These are phyloP conservation scores for Staphylotrichum longicolle DNA, from an alignment of 495 filamentous ascomycete species.

Conservation along the genomic window DNA sequence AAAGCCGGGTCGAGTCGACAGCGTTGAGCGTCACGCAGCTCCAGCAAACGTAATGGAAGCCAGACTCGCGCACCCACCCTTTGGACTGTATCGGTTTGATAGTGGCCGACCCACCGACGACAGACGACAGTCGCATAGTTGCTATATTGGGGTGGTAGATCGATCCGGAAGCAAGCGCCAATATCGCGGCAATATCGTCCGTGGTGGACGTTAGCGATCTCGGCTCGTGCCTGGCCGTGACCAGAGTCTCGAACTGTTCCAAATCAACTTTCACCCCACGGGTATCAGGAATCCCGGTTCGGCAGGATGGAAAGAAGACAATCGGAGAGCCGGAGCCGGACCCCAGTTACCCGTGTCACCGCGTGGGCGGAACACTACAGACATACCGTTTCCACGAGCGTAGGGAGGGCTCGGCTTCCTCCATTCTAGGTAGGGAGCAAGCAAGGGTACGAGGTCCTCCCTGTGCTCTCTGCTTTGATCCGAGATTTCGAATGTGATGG, in stretches of 20 bases:
- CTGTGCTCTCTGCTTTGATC: too few species aligned
- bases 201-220: slow-evolving; percentile 21
- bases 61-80: slow-evolving; percentile 9
- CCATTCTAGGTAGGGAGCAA: too few species aligned
- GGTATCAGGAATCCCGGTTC: background rate
- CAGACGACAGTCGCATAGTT: slow-evolving; percentile 25
- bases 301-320: background rate
- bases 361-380: too few species aligned
- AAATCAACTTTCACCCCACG: slow-evolving; percentile 18
- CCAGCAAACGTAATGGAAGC: slow-evolving; percentile 10
- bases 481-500: background rate
- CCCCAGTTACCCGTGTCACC: background rate
- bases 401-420: background rate
- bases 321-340: background rate
- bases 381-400: background rate
- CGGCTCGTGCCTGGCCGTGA: slow-evolving; percentile 25
- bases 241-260: slow-evolving; percentile 25
- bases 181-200: slow-evolving; percentile 29
- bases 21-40: background rate
- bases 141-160: slow-evolving; percentile 27
- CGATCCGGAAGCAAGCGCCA: slow-evolving; percentile 20
- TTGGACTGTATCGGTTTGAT: slow-evolving; percentile 22
- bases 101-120: slow-evolving; percentile 14
- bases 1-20: background rate
- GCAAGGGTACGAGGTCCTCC: too few species aligned